phyloP scores from a whole-genome alignment of 352 stramenopile species.

The Phytophthora hybrid region DNA sequence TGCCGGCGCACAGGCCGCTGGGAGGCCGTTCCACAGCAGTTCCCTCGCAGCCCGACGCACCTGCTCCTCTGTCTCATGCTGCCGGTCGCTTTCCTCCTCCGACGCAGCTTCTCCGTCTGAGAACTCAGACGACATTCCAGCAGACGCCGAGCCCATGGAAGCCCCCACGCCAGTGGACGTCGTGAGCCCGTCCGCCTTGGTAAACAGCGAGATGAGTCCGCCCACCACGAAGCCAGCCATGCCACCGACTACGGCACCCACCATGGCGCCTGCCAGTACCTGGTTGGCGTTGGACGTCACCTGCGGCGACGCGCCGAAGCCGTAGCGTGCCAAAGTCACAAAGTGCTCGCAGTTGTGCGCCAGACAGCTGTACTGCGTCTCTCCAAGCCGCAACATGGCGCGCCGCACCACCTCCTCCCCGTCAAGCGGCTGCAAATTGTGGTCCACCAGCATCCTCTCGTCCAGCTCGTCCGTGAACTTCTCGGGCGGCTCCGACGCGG shows the following conservation, averaged over 20 bases:
- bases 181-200: constrained; percentile 64
- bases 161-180: constrained; percentile 42
- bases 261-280: constrained; percentile 66
- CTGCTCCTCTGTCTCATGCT: constrained; percentile 27
- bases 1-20: constrained; percentile 34
- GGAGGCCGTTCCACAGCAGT: constrained; percentile 53
- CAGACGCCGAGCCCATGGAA: not conserved
- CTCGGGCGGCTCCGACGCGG: constrained; percentile 35
- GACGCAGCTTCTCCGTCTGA: constrained; percentile 19
- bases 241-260: constrained; percentile 65
- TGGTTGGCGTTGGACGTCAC: constrained; percentile 63
- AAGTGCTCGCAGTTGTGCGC: constrained; percentile 83
- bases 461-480: constrained; percentile 59
- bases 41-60: constrained; percentile 43
- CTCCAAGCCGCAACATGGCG: constrained; percentile 58
- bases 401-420: constrained; percentile 55
- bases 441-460: constrained; percentile 51
- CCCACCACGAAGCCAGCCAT: constrained; percentile 69
- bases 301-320: constrained; percentile 62
- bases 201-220: constrained; percentile 66
- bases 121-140: not conserved
- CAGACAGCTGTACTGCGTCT: constrained; percentile 62
- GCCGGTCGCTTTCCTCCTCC: constrained; percentile 16
- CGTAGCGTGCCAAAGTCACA: constrained; percentile 78
- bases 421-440: constrained; percentile 51